phyloP scores from a whole-genome alignment of 495 filamentous ascomycete species.

The Glonium stellatum region DNA sequence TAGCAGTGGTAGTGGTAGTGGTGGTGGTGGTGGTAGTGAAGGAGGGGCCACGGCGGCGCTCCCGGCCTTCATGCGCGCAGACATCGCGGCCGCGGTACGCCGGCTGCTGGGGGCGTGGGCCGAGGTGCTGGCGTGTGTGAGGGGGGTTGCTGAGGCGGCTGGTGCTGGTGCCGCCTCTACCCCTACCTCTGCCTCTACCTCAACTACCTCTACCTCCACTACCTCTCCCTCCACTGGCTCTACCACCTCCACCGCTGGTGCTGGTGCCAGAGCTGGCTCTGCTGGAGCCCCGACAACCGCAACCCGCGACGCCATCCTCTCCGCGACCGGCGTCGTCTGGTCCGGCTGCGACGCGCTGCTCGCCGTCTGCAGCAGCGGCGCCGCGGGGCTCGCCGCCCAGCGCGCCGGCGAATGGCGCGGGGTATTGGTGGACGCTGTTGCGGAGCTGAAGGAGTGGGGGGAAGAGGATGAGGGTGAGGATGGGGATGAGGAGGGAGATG shows the following conservation, averaged over 20 bases:
- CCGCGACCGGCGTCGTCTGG: constrained; percentile 56
- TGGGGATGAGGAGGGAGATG: constrained; percentile 55
- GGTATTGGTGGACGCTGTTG: constrained; percentile 69
- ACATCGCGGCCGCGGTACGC: constrained; percentile 38
- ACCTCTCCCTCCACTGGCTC: too few species aligned
- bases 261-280: too few species aligned
- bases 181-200: too few species aligned
- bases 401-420: constrained; percentile 51
- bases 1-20: too few species aligned
- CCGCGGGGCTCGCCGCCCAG: constrained; percentile 42
- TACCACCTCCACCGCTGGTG: too few species aligned
- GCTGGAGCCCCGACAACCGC: too few species aligned
- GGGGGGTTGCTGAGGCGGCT: constrained; percentile 23
- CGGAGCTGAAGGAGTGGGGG: constrained; percentile 75
- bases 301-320: constrained; percentile 47
- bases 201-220: too few species aligned
- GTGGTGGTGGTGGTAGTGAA: too few species aligned
- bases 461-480: constrained; percentile 48
- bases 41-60: too few species aligned
- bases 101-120: constrained; percentile 39
- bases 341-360: constrained; percentile 66
- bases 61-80: constrained; percentile 42
- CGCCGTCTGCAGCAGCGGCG: constrained; percentile 53
- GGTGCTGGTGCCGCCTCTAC: too few species aligned
- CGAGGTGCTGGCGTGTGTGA: constrained; percentile 37